phyloP scores from a whole-genome alignment of 164 flowering plant genomes.

The Amborella trichopoda region DNA sequence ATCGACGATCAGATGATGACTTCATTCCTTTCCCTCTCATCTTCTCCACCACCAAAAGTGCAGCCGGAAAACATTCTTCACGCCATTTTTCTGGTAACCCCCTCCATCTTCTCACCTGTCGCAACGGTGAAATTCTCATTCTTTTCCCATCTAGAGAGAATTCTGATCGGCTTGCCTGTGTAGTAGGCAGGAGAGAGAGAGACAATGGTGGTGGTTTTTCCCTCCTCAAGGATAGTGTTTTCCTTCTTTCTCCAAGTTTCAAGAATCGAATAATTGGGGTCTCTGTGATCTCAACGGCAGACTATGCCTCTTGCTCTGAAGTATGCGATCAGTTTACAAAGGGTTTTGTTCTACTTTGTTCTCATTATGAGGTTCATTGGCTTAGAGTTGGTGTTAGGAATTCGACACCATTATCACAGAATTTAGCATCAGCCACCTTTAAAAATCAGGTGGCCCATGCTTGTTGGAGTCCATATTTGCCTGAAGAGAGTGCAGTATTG shows the following conservation, averaged over 20 bases:
- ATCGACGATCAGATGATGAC: neutral
- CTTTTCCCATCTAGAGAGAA: slow-evolving; percentile 44
- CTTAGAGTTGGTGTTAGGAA: slow-evolving; percentile 21
- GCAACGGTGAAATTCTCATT: slow-evolving; percentile 7
- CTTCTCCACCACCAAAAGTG: neutral
- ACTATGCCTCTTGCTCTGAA: neutral
- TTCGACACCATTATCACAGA: slow-evolving; percentile 18
- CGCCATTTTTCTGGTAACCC: slow-evolving; percentile 14
- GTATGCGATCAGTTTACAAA: slow-evolving; percentile 5
- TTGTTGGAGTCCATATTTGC: slow-evolving; percentile 70
- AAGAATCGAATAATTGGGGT: slow-evolving; percentile 24
- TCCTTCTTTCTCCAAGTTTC: slow-evolving; percentile 6
- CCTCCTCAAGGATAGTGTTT: slow-evolving; percentile 10
- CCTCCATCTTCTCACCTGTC: slow-evolving; percentile 27
- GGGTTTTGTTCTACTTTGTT: slow-evolving; percentile 43
- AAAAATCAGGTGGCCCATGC: slow-evolving; percentile 28
- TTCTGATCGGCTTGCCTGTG: too few species aligned
- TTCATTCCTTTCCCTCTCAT: neutral
- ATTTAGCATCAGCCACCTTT: slow-evolving; percentile 29
- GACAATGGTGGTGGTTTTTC: slow-evolving; percentile 39
- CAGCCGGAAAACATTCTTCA: neutral
- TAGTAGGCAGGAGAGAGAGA: too few species aligned
- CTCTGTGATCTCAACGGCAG: slow-evolving; percentile 16
- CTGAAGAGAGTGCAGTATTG: slow-evolving; percentile 46
- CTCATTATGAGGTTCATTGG: slow-evolving; percentile 59